Percentiles rank a stretch among this genome's conserved stretches.
Evolutionary conservation across 768 basidiomycete genomes (phyloP).

Genomic region (Phanerochaete carnosa): DNA sequence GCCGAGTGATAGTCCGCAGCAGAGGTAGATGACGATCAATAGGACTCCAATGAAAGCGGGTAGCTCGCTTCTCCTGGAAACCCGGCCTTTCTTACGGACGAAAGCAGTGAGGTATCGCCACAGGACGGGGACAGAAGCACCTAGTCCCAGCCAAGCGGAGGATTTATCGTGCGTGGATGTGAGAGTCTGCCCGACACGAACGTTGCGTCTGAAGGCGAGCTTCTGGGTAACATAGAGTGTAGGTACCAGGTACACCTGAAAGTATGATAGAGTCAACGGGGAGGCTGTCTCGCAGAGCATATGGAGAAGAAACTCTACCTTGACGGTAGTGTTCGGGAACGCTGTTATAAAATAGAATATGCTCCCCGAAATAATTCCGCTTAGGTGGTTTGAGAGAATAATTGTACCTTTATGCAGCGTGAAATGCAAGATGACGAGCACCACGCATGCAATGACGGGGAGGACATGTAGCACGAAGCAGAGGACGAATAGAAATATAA

Average conservation of each 20-base stretch:
- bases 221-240: slow-evolving; percentile 4
- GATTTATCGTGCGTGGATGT: slow-evolving; percentile 11
- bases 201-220: background rate
- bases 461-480: too few relatives aligned
- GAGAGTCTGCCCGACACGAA: background rate
- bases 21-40: background rate
- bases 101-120: background rate
- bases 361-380: too few relatives aligned
- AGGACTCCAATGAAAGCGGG: background rate
- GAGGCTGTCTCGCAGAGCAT: background rate
- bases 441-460: too few relatives aligned
- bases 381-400: too few relatives aligned
- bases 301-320: background rate
- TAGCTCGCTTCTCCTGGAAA: background rate
- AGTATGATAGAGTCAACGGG: too few relatives aligned
- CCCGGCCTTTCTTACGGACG: background rate
- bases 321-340: background rate
- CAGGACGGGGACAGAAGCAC: background rate
- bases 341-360: background rate
- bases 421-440: too few relatives aligned
- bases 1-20: background rate
- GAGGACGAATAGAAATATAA: too few relatives aligned
- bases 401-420: too few relatives aligned
- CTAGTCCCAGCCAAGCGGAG: slow-evolving; percentile 6
- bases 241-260: slow-evolving; percentile 4